Conservation (phyloP, 2,329 filamentous ascomycete genomes). For the Arthrocladium fulminans region DNA sequence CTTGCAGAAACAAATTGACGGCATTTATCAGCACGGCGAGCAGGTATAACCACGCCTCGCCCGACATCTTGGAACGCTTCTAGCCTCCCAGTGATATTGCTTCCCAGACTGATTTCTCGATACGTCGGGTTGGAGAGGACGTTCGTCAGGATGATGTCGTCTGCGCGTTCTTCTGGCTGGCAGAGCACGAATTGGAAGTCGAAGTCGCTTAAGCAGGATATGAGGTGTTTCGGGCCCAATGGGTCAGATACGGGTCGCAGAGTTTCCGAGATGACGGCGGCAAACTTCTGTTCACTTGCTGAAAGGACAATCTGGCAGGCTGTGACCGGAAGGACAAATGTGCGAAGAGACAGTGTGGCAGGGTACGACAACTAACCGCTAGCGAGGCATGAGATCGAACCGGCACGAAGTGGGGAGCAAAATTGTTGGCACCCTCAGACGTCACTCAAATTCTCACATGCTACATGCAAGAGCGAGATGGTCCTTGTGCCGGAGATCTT, state of each 20-base stretch:
- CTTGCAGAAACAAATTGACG: slow-evolving; percentile 98
- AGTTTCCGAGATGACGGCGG: not conserved
- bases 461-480: too few species aligned
- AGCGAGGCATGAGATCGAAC: not conserved
- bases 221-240: too few species aligned
- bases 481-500: too few species aligned
- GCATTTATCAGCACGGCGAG: slow-evolving; percentile 98
- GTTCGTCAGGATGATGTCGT: not conserved
- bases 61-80: slow-evolving; percentile 61
- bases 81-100: not conserved
- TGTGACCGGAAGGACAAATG: slow-evolving; percentile 5
- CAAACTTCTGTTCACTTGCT: not conserved
- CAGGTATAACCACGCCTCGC: slow-evolving; percentile 97
- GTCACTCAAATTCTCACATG: too few species aligned
- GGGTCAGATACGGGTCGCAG: too few species aligned
- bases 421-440: slow-evolving; percentile 7
- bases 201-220: too few species aligned
- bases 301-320: slow-evolving; percentile 2
- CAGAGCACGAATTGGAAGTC: too few species aligned
- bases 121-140: not conserved
- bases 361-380: not conserved
- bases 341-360: slow-evolving; percentile 2
- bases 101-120: not conserved
- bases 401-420: slow-evolving; percentile 5
- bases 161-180: too few species aligned